Evolutionary conservation across 805 yeast genomes (phyloP).

Genomic region (Lachancea quebecensis): DNA sequence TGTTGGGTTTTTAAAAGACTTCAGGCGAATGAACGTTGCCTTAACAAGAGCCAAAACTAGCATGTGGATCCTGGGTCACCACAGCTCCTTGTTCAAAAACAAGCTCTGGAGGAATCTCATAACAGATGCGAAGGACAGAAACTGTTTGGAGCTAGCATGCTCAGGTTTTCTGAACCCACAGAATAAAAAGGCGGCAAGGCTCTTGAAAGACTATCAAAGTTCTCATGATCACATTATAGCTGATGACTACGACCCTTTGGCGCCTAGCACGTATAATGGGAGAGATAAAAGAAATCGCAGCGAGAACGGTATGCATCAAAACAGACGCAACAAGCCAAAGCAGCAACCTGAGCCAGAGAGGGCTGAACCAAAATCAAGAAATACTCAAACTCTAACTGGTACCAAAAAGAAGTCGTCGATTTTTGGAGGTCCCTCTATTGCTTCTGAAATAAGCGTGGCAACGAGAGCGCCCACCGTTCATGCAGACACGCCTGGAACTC

Average conservation of each 20-base stretch:
- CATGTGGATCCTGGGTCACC: constrained; percentile 86
- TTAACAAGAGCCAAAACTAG: constrained; percentile 89
- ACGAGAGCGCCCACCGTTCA: background rate
- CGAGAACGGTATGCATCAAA: background rate
- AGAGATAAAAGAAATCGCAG: background rate
- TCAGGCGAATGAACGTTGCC: constrained; percentile 95
- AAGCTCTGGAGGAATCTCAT: constrained; percentile 69
- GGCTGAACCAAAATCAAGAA: background rate
- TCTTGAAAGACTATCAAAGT: constrained; percentile 11
- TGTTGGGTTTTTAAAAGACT: constrained; percentile 86
- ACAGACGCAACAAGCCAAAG: too few species aligned
- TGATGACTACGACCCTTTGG: constrained; percentile 10
- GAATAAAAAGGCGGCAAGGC: constrained; percentile 13
- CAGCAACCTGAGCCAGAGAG: too few species aligned
- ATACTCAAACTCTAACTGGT: constrained; percentile 8
- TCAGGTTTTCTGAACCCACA: constrained; percentile 24
- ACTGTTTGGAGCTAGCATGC: constrained; percentile 23
- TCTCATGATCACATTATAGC: constrained; percentile 8
- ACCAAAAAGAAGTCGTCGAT: constrained; percentile 29
- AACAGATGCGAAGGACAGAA: constrained; percentile 53
- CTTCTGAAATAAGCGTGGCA: constrained; percentile 4
- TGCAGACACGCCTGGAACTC: background rate
- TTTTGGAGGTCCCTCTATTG: constrained; percentile 22
- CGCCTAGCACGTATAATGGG: background rate
- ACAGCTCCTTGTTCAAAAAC: constrained; percentile 55